A percentile compares a stretch with the other conserved stretches of the same genome.
phyloP scores from a whole-genome alignment of 2,329 filamentous ascomycete species.

The Talaromyces sp. region DNA sequence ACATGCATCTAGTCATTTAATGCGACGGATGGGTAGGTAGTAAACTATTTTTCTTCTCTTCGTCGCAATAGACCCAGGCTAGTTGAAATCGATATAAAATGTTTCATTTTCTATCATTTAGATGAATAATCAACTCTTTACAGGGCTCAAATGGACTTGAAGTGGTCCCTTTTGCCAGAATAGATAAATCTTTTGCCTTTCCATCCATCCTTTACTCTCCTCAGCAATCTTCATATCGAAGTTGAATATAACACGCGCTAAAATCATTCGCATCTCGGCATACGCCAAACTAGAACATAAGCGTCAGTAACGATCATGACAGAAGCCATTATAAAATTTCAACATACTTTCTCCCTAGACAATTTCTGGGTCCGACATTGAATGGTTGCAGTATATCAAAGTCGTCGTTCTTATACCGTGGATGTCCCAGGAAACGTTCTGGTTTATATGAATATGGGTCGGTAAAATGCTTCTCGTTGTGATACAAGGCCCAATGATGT shows the following conservation, averaged over 20 bases:
- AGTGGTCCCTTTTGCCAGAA: conserved; percentile 48
- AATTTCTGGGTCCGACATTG: conserved; percentile 53
- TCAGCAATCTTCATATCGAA: conserved; percentile 52
- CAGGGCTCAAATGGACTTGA: conserved; percentile 37
- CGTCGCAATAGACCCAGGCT: too few species aligned
- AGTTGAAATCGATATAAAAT: too few species aligned
- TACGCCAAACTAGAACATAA: conserved; percentile 48
- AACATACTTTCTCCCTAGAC: conserved; percentile 55
- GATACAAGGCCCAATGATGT: conserved; percentile 49
- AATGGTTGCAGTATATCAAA: conserved; percentile 54
- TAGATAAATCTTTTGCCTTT: conserved; percentile 40
- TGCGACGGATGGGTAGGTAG: too few species aligned
- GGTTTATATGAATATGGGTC: conserved; percentile 14
- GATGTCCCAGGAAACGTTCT: conserved; percentile 20
- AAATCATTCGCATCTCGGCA: conserved; percentile 55
- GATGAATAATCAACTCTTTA: not conserved
- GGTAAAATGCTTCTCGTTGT: conserved; percentile 22
- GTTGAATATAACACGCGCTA: conserved; percentile 53
- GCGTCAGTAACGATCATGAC: not conserved
- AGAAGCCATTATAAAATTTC: not conserved
- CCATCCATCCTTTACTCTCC: conserved; percentile 43
- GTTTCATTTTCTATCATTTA: too few species aligned
- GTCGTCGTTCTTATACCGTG: conserved; percentile 46
- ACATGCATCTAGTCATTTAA: too few species aligned
- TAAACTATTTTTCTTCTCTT: too few species aligned